These are phyloP conservation scores for Selenicereus undatus DNA, from an alignment of 148 eudicot genomes.

Conservation along the genomic window DNA sequence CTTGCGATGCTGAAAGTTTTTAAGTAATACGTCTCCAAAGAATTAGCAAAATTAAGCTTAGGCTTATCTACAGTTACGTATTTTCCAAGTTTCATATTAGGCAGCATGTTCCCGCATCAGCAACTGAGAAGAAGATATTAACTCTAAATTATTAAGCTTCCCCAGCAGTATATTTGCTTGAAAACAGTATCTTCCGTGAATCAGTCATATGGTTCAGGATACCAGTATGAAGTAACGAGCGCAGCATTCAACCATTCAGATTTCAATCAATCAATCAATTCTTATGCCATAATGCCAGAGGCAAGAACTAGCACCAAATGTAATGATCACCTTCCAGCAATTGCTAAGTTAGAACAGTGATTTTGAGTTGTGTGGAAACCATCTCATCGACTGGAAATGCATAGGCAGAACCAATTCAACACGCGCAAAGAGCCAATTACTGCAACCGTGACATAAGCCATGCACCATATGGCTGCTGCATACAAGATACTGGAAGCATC, in stretches of 20 bases:
- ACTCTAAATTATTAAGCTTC: background rate
- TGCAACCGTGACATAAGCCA: conserved; percentile 36
- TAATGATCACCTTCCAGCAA: conserved; percentile 16
- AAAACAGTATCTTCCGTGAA: background rate
- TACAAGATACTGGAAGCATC: conserved; percentile 21
- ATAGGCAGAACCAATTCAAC: conserved; percentile 26
- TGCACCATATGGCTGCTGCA: conserved; percentile 35
- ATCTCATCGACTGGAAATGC: conserved; percentile 26
- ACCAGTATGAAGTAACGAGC: background rate
- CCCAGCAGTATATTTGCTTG: background rate
- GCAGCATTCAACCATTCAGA: background rate
- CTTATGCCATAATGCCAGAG: background rate
- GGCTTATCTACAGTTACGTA: background rate
- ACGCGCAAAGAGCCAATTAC: conserved; percentile 28
- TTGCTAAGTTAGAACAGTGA: conserved; percentile 6
- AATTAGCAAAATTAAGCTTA: background rate
- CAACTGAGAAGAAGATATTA: background rate
- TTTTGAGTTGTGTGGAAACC: conserved; percentile 3
- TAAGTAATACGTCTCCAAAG: background rate
- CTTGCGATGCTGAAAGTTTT: background rate
- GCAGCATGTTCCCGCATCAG: background rate
- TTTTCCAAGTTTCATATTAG: background rate
- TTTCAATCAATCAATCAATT: background rate
- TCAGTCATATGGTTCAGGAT: background rate
- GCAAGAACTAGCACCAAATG: background rate